Conservation (phyloP, 75 land plant genomes). For the Picea glauca region DNA sequence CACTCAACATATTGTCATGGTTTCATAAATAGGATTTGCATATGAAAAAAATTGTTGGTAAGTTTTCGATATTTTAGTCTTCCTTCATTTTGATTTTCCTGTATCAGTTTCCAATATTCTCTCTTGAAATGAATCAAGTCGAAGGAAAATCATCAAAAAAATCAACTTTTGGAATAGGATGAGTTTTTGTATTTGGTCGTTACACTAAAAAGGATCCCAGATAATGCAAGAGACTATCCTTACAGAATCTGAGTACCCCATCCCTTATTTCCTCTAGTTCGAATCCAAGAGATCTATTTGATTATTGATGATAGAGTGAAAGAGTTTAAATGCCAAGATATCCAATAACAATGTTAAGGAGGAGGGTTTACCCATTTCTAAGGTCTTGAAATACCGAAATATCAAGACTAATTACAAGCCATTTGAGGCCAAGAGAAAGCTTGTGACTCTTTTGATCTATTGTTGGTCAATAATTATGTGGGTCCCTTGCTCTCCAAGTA, state of each 20-base stretch:
- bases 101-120: too few relatives aligned
- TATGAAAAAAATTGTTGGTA: too few relatives aligned
- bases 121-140: constrained; percentile 28
- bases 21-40: too few relatives aligned
- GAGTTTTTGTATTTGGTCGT: constrained; percentile 61
- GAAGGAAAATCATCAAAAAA: constrained; percentile 27
- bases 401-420: constrained; percentile 54
- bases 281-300: constrained; percentile 51
- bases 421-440: constrained; percentile 67
- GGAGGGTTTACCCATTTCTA: constrained; percentile 49
- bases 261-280: constrained; percentile 34
- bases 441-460: constrained; percentile 71
- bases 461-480: constrained; percentile 57
- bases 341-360: constrained; percentile 35
- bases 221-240: constrained; percentile 1
- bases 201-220: constrained; percentile 65
- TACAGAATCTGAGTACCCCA: constrained; percentile 63
- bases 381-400: constrained; percentile 55
- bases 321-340: constrained; percentile 18
- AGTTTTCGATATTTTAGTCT: too few relatives aligned
- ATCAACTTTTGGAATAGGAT: constrained; percentile 13
- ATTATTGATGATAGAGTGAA: constrained; percentile 50
- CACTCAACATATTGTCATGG: too few relatives aligned
- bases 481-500: constrained; percentile 48
- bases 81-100: too few relatives aligned